A percentile compares a stretch with the other conserved stretches of the same genome.
Evolutionary conservation across 2,329 filamentous ascomycete species (phyloP).

Genomic region (Beauveria asiatica): DNA sequence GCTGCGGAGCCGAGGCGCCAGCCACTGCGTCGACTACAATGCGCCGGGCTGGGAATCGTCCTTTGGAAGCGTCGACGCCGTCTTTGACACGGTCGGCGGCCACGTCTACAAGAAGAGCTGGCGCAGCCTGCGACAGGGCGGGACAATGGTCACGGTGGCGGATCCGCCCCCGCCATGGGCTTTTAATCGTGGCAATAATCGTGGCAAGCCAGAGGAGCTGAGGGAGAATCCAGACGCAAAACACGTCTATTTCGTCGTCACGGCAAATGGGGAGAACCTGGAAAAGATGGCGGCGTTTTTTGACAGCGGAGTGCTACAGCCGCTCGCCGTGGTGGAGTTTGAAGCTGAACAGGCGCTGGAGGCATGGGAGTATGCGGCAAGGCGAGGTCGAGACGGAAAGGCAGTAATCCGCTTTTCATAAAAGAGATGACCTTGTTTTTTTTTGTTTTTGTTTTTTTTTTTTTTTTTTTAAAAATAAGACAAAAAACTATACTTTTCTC

Average conservation of each 20-base stretch:
- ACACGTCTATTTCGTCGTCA: slow-evolving; percentile 24
- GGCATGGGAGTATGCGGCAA: slow-evolving; percentile 19
- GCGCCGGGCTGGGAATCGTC: slow-evolving; percentile 16
- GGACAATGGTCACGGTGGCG: slow-evolving; percentile 26
- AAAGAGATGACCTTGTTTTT: too few species aligned
- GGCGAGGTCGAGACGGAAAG: slow-evolving; percentile 19
- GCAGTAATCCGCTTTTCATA: slow-evolving; percentile 15
- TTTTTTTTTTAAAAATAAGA: too few species aligned
- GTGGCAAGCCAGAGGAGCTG: slow-evolving; percentile 15
- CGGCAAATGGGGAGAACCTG: slow-evolving; percentile 16
- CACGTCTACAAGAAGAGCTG: slow-evolving; percentile 21
- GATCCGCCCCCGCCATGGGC: slow-evolving; percentile 27
- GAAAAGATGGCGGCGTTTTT: slow-evolving; percentile 15
- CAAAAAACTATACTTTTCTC: too few species aligned
- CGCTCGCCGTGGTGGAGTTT: slow-evolving; percentile 18
- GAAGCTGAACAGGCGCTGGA: slow-evolving; percentile 16
- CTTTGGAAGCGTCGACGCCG: slow-evolving; percentile 19
- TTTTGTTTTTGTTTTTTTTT: too few species aligned
- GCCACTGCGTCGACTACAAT: slow-evolving; percentile 21
- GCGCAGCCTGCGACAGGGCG: slow-evolving; percentile 21
- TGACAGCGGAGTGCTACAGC: slow-evolving; percentile 16
- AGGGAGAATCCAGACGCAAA: slow-evolving; percentile 15
- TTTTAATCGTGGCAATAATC: slow-evolving; percentile 13
- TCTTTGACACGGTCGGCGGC: slow-evolving; percentile 25
- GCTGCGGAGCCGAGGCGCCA: slow-evolving; percentile 17